phyloP scores from a whole-genome alignment of 2,329 filamentous ascomycete genomes.

The Penicillium griseofulvum region DNA sequence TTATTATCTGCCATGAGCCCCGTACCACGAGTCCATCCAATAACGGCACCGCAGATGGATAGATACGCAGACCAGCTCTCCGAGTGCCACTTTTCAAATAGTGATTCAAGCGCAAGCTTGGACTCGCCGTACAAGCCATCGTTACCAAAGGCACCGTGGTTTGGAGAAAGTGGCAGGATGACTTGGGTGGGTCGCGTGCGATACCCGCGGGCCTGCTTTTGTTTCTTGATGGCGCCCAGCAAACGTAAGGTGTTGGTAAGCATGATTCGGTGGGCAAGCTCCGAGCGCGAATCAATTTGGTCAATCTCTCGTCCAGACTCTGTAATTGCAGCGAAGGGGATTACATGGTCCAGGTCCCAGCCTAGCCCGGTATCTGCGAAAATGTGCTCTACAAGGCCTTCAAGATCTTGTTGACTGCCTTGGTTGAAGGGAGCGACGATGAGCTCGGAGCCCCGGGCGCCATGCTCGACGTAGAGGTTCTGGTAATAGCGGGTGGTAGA shows the following conservation, averaged over 20 bases:
- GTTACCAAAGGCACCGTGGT: slow-evolving; percentile 45
- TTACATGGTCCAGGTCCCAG: slow-evolving; percentile 40
- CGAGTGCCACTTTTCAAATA: not conserved
- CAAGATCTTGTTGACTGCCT: slow-evolving; percentile 41
- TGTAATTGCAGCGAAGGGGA: slow-evolving; percentile 46
- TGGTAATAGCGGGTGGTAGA: slow-evolving; percentile 34
- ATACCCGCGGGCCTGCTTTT: not conserved
- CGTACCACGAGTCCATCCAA: slow-evolving; percentile 49
- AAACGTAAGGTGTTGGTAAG: not conserved
- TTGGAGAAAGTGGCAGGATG: slow-evolving; percentile 46
- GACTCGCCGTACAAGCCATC: slow-evolving; percentile 49
- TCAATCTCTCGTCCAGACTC: slow-evolving; percentile 38
- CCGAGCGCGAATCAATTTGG: slow-evolving; percentile 21
- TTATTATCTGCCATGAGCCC: slow-evolving; percentile 47
- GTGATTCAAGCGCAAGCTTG: slow-evolving; percentile 30
- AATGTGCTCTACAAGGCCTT: slow-evolving; percentile 39
- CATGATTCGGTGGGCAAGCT: slow-evolving; percentile 41
- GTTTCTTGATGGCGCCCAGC: not conserved
- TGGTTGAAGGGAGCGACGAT: slow-evolving; percentile 43
- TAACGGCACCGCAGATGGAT: slow-evolving; percentile 42
- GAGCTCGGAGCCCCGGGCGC: slow-evolving; percentile 35
- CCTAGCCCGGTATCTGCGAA: slow-evolving; percentile 28
- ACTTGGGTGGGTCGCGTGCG: slow-evolving; percentile 39
- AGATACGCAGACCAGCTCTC: slow-evolving; percentile 35
- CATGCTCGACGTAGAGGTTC: slow-evolving; percentile 33